Base-by-base conservation (phyloP, 2,329 filamentous ascomycete species). In the Cryphonectria japonica region DNA sequence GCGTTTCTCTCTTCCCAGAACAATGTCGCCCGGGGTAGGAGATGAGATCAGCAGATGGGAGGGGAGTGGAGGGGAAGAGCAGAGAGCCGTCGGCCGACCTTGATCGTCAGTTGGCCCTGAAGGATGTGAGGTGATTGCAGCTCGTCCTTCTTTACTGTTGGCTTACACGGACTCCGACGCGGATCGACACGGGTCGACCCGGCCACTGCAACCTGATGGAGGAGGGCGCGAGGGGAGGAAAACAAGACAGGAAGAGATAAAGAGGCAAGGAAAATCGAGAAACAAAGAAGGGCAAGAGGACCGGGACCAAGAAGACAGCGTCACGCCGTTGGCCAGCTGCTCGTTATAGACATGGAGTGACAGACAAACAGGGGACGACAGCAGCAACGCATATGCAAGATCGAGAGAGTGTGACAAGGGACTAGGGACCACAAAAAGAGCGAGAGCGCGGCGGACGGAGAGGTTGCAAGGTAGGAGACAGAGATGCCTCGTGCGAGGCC, bases 141-240 rank as follows among this genome's bases (percentile, higher is more conserved):
- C 57, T 11, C 59, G 54, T 61, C 16, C 22, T 34, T 61, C 59
- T 39, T 19, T 34, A 39, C 59, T 39, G 59, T 26, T 61, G 59
- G 59, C 59, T 37, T 39, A 34, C 34, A 65, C 63, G 63, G 63
- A 50, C 41, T 34, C 62, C 63, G 63, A 65, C 41, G 63, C 63
- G 63, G 63, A 34, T 64, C 8, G 34, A 29, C 61, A 39, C 16
- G 39, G 32, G 61, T 39, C 61, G 61, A 63, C 43, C 61, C 26
- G 63, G 29, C 14, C 22, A 32, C 43, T 32, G 63, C 63, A 65
- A 34, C 63, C 41, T 34, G 41, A 46, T 50, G 41, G 14, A 41
- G 22, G 39, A 14, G 62, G 34, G 34, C 29, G 37, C 2, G 37
- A 34, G 34, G 34, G 34, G 34, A 34, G 6, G 7, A 43, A 16